Evolutionary conservation across 140 eudicot species (phyloP).

Genomic region (Stevia rebaudiana): DNA sequence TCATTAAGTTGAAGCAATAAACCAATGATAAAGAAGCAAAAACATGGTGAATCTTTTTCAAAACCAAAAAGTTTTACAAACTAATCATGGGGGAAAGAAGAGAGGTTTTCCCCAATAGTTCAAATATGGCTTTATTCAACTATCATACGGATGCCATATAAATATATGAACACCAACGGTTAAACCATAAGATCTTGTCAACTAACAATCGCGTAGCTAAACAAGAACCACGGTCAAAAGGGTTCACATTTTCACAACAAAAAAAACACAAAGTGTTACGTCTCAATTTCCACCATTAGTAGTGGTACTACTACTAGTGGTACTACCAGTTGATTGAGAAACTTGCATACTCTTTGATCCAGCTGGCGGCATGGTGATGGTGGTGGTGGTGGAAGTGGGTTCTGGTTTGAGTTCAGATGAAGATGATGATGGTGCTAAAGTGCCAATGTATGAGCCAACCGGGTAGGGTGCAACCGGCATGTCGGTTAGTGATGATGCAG

Average conservation of each 20-base stretch:
- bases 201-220: slow-evolving; percentile 27
- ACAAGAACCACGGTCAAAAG: slow-evolving; percentile 31
- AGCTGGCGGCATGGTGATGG: slow-evolving; percentile 44
- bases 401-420: slow-evolving; percentile 73
- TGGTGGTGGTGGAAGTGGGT: slow-evolving; percentile 30
- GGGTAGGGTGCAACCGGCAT: slow-evolving; percentile 91
- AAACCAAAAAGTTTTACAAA: slow-evolving; percentile 35
- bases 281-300: slow-evolving; percentile 23
- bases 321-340: slow-evolving; percentile 47
- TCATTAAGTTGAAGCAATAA: background rate
- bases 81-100: slow-evolving; percentile 12
- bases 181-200: slow-evolving; percentile 27
- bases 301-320: slow-evolving; percentile 24
- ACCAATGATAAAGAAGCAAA: slow-evolving; percentile 3
- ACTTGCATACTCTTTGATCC: slow-evolving; percentile 48
- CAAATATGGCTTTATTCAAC: slow-evolving; percentile 54
- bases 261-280: slow-evolving; percentile 19
- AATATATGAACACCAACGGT: slow-evolving; percentile 36
- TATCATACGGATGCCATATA: slow-evolving; percentile 41
- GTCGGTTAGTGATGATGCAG: slow-evolving; percentile 85
- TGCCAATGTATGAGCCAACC: slow-evolving; percentile 59
- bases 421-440: slow-evolving; percentile 83
- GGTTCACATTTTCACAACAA: slow-evolving; percentile 35
- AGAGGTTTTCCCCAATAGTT: slow-evolving; percentile 25
- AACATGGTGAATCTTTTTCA: slow-evolving; percentile 25